Conservation (phyloP, 768 basidiomycete species). For the Tricholoma saponaceum region DNA sequence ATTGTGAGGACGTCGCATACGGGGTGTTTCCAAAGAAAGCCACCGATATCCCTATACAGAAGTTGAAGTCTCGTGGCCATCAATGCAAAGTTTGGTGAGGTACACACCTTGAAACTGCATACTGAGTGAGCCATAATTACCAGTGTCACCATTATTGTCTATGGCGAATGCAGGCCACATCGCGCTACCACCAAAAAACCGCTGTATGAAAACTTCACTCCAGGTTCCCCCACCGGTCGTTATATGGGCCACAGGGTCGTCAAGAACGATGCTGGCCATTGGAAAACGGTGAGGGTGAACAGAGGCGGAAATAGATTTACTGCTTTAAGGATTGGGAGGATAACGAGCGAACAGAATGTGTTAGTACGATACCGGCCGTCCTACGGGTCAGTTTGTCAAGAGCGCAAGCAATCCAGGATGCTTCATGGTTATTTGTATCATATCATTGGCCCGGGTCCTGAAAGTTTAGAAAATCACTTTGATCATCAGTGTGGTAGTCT, state of each 20-base stretch:
- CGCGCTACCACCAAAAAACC: slow-evolving; percentile 2
- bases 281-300: neutral
- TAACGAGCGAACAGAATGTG: too few species aligned
- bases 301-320: neutral
- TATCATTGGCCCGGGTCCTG: too few species aligned
- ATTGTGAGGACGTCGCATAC: slow-evolving; percentile 4
- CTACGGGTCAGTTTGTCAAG: too few species aligned
- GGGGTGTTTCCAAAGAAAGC: slow-evolving; percentile 13
- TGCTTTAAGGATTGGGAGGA: too few species aligned
- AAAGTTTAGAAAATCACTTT: too few species aligned
- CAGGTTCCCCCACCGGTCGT: slow-evolving; percentile 2
- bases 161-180: slow-evolving; percentile 5
- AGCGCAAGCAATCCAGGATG: too few species aligned
- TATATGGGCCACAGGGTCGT: neutral
- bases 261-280: slow-evolving; percentile 5
- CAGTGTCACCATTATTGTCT: slow-evolving; percentile 1
- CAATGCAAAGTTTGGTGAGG: neutral
- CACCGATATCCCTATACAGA: slow-evolving; percentile 9
- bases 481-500: too few species aligned
- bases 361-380: too few species aligned
- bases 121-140: slow-evolving; percentile 3
- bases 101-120: slow-evolving; percentile 7
- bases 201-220: neutral
- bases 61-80: too few species aligned
- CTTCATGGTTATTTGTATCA: too few species aligned